Percentiles rank a stretch among this genome's conserved stretches.
Conservation (phyloP, 2,329 filamentous ascomycete genomes). For the Botrytis paeoniae region DNA sequence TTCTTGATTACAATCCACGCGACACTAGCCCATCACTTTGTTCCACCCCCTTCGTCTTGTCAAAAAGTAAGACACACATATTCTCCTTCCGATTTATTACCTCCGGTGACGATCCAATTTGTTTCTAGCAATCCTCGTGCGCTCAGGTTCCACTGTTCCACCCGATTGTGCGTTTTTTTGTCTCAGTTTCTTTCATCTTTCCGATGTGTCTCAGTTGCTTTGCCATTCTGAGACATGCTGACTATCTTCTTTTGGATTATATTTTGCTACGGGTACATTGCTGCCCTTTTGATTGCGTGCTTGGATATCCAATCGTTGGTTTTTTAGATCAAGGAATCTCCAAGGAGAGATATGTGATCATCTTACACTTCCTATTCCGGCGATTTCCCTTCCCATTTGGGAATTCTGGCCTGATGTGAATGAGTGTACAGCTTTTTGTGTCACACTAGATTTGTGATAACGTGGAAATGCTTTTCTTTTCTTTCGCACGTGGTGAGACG, state of each 20-base stretch:
- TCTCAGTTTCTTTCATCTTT: conserved; percentile 7
- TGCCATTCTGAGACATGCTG: conserved; percentile 16
- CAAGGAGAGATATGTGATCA: conserved; percentile 9
- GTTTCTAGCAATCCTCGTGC: conserved; percentile 17
- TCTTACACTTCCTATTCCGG: background rate
- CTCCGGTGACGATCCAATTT: conserved; percentile 8
- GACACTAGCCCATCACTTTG: background rate
- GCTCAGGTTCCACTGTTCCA: conserved; percentile 15
- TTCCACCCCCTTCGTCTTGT: background rate
- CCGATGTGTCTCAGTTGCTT: conserved; percentile 12
- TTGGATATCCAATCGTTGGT: background rate
- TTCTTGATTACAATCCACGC: background rate
- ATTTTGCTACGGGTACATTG: background rate
- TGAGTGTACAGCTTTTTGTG: background rate
- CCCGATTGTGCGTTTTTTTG: conserved; percentile 19
- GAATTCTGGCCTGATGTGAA: background rate
- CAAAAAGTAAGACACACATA: conserved; percentile 18
- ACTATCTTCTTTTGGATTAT: background rate
- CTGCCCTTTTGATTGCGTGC: background rate
- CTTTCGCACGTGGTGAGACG: conserved; percentile 8
- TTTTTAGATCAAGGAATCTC: conserved; percentile 9
- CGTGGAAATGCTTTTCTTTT: background rate
- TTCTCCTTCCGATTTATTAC: conserved; percentile 19
- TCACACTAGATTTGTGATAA: conserved; percentile 12
- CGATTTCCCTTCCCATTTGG: background rate